Base-by-base conservation (phyloP, 1,139 yeast genomes). In the Sugiyamaella castrensis region DNA sequence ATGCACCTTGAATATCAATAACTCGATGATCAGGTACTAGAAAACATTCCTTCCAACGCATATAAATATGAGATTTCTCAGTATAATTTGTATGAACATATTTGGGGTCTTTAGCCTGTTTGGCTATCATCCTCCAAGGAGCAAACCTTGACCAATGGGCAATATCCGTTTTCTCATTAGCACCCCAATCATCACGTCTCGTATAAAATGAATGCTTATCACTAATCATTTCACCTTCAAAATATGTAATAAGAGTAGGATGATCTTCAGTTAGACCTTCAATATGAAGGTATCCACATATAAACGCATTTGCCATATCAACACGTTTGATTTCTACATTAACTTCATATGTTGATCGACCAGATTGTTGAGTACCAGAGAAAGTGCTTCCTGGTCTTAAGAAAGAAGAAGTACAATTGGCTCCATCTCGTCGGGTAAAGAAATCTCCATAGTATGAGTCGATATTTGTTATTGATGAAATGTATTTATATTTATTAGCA, bases 31-130 rank as follows among this genome's bases (percentile, higher is more conserved):
- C 95, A 0, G 96, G 95, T 10, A 87, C 81, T 54, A 89, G 70
- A 61, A 87, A 88, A 61, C 82, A 80, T 65, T 91, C 98, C 67
- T 91, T 91, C 97, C 97, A 91, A 57, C 97, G 75, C 97, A 91
- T 91, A 65, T 82, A 91, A 6, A 91, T 70, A 60, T 74, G 80
- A 50, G 79, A 73, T 55, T 75, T 73, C 45, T 68, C 54, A 32
- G 60, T 65, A 53, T 57, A 68, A 50, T 65, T 57, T 27, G 55
- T 52, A 40, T 68, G 69, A 29, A 63, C 64, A 46, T 64, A 68
- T 40, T 53, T 58, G 12, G 60, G 62, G 45, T 61, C 55, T 36
- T 59, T 57, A 29, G 64, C 64, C 46, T 60, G 51, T 53, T 63
- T 53, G 40, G 65, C 64, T 45, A 73, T 67, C 35, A 68, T 63